Percentiles rank a stretch among this genome's conserved stretches.
Conservation (phyloP, 768 basidiomycete species). For the Calocybe gangraenosa region DNA sequence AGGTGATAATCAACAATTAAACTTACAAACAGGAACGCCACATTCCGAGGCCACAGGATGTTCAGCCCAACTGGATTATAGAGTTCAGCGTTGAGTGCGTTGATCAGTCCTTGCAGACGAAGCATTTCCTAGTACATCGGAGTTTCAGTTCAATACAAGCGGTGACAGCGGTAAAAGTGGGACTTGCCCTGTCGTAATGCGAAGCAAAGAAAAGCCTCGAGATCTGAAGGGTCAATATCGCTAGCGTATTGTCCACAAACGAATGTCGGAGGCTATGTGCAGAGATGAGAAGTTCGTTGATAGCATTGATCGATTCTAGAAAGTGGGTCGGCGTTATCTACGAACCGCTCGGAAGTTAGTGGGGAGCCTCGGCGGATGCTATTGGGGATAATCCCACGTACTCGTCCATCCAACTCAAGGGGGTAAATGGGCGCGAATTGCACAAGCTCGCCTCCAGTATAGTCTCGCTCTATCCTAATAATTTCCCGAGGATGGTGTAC, state of each 20-base stretch:
- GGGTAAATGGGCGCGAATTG: constrained; percentile 91
- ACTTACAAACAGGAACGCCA: constrained; percentile 92
- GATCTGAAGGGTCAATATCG: constrained; percentile 77
- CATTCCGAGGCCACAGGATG: constrained; percentile 77
- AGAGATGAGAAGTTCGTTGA: constrained; percentile 84
- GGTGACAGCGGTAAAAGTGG: neutral
- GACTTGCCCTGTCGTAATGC: constrained; percentile 77
- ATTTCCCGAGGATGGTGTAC: constrained; percentile 90
- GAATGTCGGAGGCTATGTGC: constrained; percentile 77
- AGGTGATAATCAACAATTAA: constrained; percentile 5
- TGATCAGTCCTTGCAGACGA: constrained; percentile 57
- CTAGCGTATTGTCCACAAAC: constrained; percentile 74
- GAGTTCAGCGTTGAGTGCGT: constrained; percentile 62
- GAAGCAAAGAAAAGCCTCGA: constrained; percentile 63
- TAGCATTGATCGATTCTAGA: constrained; percentile 81
- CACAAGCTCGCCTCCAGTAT: constrained; percentile 81
- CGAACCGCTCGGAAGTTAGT: constrained; percentile 5
- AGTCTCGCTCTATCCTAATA: constrained; percentile 89
- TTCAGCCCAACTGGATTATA: constrained; percentile 89
- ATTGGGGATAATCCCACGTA: constrained; percentile 33
- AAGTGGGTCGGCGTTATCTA: constrained; percentile 92
- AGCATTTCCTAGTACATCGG: constrained; percentile 63
- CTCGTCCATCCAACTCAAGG: constrained; percentile 89
- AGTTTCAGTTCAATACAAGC: constrained; percentile 4
- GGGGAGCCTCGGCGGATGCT: neutral